Evolutionary conservation across 78 protist genomes (phyloP).

Genomic region (Capsaspora owczarzaki): DNA sequence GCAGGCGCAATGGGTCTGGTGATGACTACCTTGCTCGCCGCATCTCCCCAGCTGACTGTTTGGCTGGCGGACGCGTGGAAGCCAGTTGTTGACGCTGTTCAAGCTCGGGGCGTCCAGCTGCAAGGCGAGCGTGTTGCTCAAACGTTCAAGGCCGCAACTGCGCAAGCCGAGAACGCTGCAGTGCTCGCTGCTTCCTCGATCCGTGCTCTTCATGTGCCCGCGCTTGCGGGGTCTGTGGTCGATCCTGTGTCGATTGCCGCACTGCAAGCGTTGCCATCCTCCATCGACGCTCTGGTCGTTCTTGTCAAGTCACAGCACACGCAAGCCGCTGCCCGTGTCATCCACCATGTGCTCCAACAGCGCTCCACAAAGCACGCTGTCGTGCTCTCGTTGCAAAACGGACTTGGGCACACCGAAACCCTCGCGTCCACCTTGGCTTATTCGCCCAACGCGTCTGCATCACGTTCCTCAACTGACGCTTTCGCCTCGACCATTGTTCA

Average conservation of each 20-base stretch:
- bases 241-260: not conserved
- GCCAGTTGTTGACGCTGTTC: slow-evolving; percentile 12
- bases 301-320: slow-evolving; percentile 38
- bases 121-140: not conserved
- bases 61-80: slow-evolving; percentile 57
- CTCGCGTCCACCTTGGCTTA: not conserved
- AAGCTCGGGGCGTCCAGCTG: slow-evolving; percentile 13
- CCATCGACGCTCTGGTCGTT: slow-evolving; percentile 36
- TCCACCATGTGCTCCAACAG: slow-evolving; percentile 12
- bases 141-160: not conserved
- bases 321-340: slow-evolving; percentile 38
- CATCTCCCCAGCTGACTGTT: slow-evolving; percentile 21
- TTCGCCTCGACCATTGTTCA: too few species aligned
- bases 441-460: too few species aligned
- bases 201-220: not conserved
- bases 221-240: not conserved
- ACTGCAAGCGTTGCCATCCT: not conserved
- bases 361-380: slow-evolving; percentile 28
- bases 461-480: too few species aligned
- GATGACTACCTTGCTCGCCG: slow-evolving; percentile 43
- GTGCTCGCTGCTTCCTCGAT: not conserved
- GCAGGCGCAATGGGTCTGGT: slow-evolving; percentile 33
- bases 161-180: not conserved
- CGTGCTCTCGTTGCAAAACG: slow-evolving; percentile 71
- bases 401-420: slow-evolving; percentile 65